Evolutionary conservation across 139 green algal genomes (phyloP).

Genomic region (Mesotaenium endlicherianum): DNA sequence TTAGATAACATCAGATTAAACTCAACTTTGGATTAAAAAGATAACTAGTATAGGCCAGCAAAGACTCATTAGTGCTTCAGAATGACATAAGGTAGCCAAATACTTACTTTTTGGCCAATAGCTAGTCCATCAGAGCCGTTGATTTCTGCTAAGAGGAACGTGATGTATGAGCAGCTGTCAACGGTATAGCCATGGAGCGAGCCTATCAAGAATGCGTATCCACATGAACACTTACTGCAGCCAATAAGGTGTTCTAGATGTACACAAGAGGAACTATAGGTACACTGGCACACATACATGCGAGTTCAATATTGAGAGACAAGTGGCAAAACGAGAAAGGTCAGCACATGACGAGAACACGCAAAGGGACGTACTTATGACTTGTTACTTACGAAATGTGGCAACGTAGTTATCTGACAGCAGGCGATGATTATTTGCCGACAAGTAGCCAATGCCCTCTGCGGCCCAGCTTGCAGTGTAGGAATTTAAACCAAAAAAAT

Average conservation of each 20-base stretch:
- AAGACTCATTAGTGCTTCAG: no score
- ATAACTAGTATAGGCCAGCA: no score
- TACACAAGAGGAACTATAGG: not conserved
- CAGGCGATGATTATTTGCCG: not conserved
- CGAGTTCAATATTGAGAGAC: not conserved
- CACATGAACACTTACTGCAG: not conserved
- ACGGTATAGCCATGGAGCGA: not conserved
- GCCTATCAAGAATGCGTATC: no score
- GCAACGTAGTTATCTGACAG: conserved; percentile 6
- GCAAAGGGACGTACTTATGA: not conserved
- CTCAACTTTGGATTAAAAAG: no score
- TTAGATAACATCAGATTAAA: no score
- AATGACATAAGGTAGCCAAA: no score
- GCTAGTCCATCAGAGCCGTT: no score
- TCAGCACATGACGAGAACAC: not conserved
- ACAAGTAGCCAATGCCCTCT: not conserved
- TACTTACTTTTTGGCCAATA: no score
- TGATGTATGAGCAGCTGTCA: not conserved
- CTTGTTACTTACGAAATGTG: conserved; percentile 23
- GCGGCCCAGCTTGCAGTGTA: conserved; percentile 26
- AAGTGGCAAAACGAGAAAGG: not conserved
- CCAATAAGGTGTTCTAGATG: no score
- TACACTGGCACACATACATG: not conserved
- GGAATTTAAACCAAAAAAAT: conserved; percentile 33
- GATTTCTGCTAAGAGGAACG: no score